Evolutionary conservation across 352 stramenopile genomes (phyloP).

Genomic region (Phytophthora foliorum): DNA sequence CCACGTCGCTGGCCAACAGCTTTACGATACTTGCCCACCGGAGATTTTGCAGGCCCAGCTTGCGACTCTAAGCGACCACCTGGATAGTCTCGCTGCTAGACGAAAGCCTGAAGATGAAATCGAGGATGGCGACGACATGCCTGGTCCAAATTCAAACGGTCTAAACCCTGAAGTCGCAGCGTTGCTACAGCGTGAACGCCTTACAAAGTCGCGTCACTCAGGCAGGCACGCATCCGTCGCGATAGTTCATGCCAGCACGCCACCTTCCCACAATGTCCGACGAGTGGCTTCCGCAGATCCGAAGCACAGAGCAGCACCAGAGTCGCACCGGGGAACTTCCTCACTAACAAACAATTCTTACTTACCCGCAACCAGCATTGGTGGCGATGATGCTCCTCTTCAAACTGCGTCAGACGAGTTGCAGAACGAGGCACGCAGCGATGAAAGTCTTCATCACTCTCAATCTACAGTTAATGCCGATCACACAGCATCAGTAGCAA

Average conservation of each 20-base stretch:
- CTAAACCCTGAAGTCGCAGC: not conserved
- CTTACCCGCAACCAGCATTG: not conserved
- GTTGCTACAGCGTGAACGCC: not conserved
- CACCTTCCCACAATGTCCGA: constrained; percentile 6
- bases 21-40: constrained; percentile 53
- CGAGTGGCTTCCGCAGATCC: constrained; percentile 30
- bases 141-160: not conserved
- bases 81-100: constrained; percentile 37
- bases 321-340: constrained; percentile 2
- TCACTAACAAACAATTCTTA: constrained; percentile 1
- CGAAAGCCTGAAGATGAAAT: constrained; percentile 7
- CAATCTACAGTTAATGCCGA: not conserved
- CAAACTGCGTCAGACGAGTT: not conserved
- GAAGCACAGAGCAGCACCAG: constrained; percentile 14
- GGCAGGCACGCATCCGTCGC: constrained; percentile 24
- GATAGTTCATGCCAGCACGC: not conserved
- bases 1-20: constrained; percentile 59
- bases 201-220: constrained; percentile 18
- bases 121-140: constrained; percentile 1
- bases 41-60: constrained; percentile 66
- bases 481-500: not conserved
- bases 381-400: not conserved
- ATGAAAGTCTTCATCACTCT: not conserved
- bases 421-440: not conserved
- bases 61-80: constrained; percentile 49